These are phyloP conservation scores for Zancudomyces culisetae DNA, from an alignment of 371 early-diverging fungal species.

Conservation along the genomic window DNA sequence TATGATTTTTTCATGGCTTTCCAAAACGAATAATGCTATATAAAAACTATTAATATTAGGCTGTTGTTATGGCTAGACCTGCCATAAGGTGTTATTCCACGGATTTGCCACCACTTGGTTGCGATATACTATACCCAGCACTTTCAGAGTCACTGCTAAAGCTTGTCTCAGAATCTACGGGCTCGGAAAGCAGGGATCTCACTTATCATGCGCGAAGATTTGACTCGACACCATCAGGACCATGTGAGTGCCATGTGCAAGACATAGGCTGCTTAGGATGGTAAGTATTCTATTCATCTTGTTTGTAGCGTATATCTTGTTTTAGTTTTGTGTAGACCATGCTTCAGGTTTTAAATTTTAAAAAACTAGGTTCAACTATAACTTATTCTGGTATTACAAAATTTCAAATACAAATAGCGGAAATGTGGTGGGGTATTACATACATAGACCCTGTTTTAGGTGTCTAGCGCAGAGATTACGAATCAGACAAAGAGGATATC, in stretches of 20 bases:
- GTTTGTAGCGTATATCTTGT: background rate
- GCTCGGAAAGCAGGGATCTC: constrained; percentile 11
- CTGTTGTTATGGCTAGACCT: constrained; percentile 22
- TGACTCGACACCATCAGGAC: constrained; percentile 20
- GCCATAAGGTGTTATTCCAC: constrained; percentile 24
- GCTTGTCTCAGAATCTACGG: constrained; percentile 13
- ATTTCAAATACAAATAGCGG: constrained; percentile 3
- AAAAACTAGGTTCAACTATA: too few relatives aligned
- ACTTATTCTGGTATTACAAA: too few relatives aligned
- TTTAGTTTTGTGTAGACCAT: too few relatives aligned
- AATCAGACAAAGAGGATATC: constrained; percentile 23
- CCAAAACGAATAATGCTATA: background rate
- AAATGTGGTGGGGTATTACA: constrained; percentile 23
- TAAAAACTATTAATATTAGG: constrained; percentile 2
- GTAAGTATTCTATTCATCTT: background rate
- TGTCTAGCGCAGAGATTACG: constrained; percentile 21
- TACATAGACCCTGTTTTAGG: constrained; percentile 23
- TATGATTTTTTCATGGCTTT: background rate
- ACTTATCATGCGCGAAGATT: constrained; percentile 22
- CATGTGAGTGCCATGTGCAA: constrained; percentile 25
- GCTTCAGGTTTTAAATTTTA: too few relatives aligned
- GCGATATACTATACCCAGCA: constrained; percentile 20
- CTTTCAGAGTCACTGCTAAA: constrained; percentile 14
- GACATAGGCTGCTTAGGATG: constrained; percentile 24
- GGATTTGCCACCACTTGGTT: constrained; percentile 22